These are phyloP conservation scores for Pestalotiopsis sp. DNA, from an alignment of 2,329 filamentous ascomycete genomes.

Conservation along the genomic window DNA sequence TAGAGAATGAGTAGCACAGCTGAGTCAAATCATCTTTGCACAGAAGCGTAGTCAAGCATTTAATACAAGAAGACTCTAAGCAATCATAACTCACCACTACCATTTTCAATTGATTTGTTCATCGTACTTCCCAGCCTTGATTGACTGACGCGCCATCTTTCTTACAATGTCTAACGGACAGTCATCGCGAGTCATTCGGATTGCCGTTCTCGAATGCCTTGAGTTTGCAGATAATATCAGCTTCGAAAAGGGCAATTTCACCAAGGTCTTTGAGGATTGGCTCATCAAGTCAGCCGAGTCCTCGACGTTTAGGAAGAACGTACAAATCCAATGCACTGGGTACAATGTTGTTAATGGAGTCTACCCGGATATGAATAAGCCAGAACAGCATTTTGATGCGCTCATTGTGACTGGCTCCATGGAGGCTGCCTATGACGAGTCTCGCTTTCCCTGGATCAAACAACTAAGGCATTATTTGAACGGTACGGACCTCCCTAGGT, in stretches of 20 bases:
- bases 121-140: too few relatives aligned
- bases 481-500: too few relatives aligned
- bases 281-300: not conserved
- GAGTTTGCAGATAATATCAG: not conserved
- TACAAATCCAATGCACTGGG: not conserved
- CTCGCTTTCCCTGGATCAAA: not conserved
- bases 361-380: too few relatives aligned
- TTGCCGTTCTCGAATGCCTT: not conserved
- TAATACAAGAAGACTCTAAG: too few relatives aligned
- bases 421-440: not conserved
- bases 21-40: too few relatives aligned
- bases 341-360: too few relatives aligned
- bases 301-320: not conserved
- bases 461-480: too few relatives aligned
- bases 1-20: not conserved
- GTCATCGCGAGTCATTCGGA: not conserved
- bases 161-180: not conserved
- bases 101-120: too few relatives aligned
- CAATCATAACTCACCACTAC: too few relatives aligned
- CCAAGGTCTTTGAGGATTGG: not conserved
- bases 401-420: not conserved
- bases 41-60: too few relatives aligned
- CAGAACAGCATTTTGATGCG: too few relatives aligned
- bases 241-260: not conserved
- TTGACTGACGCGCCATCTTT: too few relatives aligned